A percentile compares a stretch with the other conserved stretches of the same genome.
Conservation (phyloP, 345 rosid genomes). For the Excoecaria cochinchinensis region DNA sequence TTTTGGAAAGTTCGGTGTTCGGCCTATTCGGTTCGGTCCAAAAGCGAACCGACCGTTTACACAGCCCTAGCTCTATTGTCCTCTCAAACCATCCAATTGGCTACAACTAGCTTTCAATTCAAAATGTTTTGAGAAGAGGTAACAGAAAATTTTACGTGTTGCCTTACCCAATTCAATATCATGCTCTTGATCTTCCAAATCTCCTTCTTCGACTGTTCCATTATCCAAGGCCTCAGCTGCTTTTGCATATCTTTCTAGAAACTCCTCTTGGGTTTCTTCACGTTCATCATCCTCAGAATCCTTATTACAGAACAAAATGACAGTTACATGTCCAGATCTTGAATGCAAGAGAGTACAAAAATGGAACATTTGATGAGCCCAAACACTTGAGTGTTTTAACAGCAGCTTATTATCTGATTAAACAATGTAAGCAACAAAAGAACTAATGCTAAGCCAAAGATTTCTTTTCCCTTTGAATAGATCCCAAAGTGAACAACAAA, state of each 20-base stretch:
- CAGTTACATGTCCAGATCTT: neutral
- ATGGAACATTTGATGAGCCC: neutral
- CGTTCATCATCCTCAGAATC: conserved; percentile 73
- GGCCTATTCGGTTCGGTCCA: no score
- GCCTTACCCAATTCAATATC: conserved; percentile 66
- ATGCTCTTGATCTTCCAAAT: conserved; percentile 59
- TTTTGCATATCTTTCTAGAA: conserved; percentile 79
- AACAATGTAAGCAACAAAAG: neutral
- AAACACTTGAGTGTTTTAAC: conserved; percentile 1
- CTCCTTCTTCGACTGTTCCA: conserved; percentile 59
- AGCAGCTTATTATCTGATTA: neutral
- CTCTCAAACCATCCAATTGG: neutral
- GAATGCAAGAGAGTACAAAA: neutral
- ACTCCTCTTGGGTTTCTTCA: conserved; percentile 86
- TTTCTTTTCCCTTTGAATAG: neutral
- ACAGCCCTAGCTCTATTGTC: no score
- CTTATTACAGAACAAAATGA: conserved; percentile 35
- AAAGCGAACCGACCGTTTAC: no score
- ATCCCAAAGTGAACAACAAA: neutral
- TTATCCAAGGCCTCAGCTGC: conserved; percentile 64
- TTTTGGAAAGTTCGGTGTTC: no score
- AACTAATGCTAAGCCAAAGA: neutral
- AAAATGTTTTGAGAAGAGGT: neutral
- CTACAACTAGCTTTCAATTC: neutral
- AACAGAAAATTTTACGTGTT: conserved; percentile 2